Conservation (phyloP, 306 rosid genomes). For the Pterocarpus macrocarpus region DNA sequence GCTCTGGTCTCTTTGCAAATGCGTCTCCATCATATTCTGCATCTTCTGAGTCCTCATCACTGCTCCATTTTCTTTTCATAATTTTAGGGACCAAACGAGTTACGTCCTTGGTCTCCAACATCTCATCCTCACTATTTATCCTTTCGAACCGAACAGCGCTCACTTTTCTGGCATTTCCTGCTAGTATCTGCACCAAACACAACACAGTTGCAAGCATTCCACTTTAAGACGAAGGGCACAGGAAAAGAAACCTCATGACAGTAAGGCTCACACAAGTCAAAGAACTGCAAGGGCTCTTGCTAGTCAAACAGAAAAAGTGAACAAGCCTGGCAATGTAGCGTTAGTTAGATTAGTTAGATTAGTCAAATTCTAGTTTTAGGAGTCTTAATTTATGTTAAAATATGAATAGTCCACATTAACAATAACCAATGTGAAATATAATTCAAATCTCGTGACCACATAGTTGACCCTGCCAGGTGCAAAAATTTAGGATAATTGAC, state of each 20-base stretch:
- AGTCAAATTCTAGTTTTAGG: too few relatives aligned
- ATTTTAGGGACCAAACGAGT: conserved; percentile 85
- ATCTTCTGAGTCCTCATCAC: conserved; percentile 60
- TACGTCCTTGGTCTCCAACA: conserved; percentile 67
- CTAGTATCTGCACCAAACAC: conserved; percentile 74
- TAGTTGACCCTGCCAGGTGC: neutral
- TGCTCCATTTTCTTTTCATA: conserved; percentile 79
- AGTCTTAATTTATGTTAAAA: too few relatives aligned
- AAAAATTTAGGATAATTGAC: neutral
- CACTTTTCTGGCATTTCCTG: conserved; percentile 98
- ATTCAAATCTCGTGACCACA: neutral
- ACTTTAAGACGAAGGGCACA: neutral
- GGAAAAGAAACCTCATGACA: neutral
- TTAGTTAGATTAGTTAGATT: too few relatives aligned
- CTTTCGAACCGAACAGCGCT: conserved; percentile 94
- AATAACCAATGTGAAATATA: neutral
- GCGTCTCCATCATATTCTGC: conserved; percentile 70
- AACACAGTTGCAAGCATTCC: conserved; percentile 9
- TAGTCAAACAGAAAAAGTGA: too few relatives aligned
- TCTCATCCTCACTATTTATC: conserved; percentile 57
- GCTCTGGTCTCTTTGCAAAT: conserved; percentile 59
- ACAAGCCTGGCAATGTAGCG: too few relatives aligned
- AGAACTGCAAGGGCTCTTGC: neutral
- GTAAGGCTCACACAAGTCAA: too few relatives aligned
- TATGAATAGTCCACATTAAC: neutral